Conservation (phyloP, 768 basidiomycete genomes). For the Austroboletus festivus region DNA sequence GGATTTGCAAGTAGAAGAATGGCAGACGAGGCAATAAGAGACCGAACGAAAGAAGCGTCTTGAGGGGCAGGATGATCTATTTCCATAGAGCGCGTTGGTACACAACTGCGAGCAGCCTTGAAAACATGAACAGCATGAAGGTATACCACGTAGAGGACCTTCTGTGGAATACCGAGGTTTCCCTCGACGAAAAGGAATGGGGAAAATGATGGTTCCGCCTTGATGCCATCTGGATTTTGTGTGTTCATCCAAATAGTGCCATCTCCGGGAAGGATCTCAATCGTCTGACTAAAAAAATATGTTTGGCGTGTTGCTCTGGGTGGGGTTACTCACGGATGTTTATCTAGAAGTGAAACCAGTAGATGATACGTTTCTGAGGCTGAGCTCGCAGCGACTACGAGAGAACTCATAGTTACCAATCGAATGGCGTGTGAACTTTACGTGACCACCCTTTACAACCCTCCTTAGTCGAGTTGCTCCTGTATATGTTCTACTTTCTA, state of each 20-base stretch:
- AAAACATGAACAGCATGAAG: constrained; percentile 40
- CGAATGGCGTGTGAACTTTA: neutral
- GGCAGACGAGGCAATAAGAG: constrained; percentile 36
- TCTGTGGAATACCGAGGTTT: constrained; percentile 65
- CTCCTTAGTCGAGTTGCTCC: too few species aligned
- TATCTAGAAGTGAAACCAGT: constrained; percentile 23
- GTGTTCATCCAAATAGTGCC: constrained; percentile 41
- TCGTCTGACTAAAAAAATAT: constrained; percentile 31
- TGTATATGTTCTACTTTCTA: too few species aligned
- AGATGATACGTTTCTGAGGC: constrained; percentile 14
- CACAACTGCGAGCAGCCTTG: constrained; percentile 20
- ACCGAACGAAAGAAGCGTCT: constrained; percentile 9
- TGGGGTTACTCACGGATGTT: constrained; percentile 24
- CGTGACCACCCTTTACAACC: too few species aligned
- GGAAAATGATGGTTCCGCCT: constrained; percentile 19
- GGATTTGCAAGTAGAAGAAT: constrained; percentile 65
- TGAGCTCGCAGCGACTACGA: neutral
- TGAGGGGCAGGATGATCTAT: neutral
- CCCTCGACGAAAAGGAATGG: constrained; percentile 58
- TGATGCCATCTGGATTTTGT: constrained; percentile 7
- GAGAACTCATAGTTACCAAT: constrained; percentile 1
- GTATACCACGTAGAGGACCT: constrained; percentile 52
- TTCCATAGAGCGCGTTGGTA: neutral
- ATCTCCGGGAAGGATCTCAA: constrained; percentile 65
- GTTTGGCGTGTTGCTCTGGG: neutral